Evolutionary conservation across 139 green algal genomes (phyloP), one percentile per base, ranked within the genome.

Genomic region (Deuterostichococcus epilithicus): DNA sequence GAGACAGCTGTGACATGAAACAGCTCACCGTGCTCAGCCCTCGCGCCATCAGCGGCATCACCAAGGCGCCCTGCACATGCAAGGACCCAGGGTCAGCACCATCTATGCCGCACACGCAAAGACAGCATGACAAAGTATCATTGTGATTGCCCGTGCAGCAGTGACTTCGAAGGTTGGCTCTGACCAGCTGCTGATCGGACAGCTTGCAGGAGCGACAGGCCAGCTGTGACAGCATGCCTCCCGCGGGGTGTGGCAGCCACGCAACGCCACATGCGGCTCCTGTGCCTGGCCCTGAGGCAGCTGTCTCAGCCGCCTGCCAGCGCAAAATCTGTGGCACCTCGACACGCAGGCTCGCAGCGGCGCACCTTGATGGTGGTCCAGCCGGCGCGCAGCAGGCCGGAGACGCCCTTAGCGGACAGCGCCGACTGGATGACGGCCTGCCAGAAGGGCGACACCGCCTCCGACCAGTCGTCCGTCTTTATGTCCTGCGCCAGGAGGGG

Each of bases 371-470:
- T 92, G 15, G 93, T 97, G 5, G 87, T 94, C 87, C 90, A 94
- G 26, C 94, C 95, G 36, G 92, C 88, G 37, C 85, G 90, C 60
- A 97, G 70, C 36, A 98, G 86, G 5, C 94, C 94, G 42, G 69
- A 37, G 3, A 98, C 39, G n/a, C 95, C 94, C 70, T 90, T 63
- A 0, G 77, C 39, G 4, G 80, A 94, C 39, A 97, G 82, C 1
- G 93, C 93, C 30, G 78, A 94, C 26, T 88, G 78, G 73, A 99
- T 97, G 20, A 99, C 96, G 37, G 92, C 93, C 0, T 82, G 86
- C 96, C 96, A 99, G 76, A 99, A 99, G 0, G 94, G 95, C 4
- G 90, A 85, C 45, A 99, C 92, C 81, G 94, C 85, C n/a, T 93
- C 84, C 2, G 82, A 91, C 95, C 95, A 98, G 81, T 98, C 95